A percentile compares a stretch with the other conserved stretches of the same genome.
These are phyloP conservation scores for Phaffia tasmanica DNA, from an alignment of 768 basidiomycete genomes.

Conservation along the genomic window DNA sequence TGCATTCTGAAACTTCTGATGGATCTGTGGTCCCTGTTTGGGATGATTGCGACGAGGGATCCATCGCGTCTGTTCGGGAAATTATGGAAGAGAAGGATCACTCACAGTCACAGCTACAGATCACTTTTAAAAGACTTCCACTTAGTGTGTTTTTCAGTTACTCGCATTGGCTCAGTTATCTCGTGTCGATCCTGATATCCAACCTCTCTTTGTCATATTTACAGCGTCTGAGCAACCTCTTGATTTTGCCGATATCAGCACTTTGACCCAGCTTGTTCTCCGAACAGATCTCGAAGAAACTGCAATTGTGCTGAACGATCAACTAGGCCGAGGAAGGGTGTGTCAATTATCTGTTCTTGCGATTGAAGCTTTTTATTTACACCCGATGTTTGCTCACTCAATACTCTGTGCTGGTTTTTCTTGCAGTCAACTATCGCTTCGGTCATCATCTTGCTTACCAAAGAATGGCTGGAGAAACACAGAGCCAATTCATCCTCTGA, in stretches of 20 bases:
- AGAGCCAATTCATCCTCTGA: conserved; percentile 1
- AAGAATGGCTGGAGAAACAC: conserved; percentile 54
- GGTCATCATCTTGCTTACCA: conserved; percentile 70
- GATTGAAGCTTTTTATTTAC: background rate
- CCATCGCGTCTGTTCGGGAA: conserved; percentile 74
- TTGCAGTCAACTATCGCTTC: conserved; percentile 76
- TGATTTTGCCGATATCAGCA: conserved; percentile 35
- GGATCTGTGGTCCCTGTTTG: conserved; percentile 86
- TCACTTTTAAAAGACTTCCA: conserved; percentile 74
- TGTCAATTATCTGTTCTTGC: background rate
- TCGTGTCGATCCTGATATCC: background rate
- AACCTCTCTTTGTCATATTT: conserved; percentile 10
- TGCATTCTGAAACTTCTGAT: conserved; percentile 79
- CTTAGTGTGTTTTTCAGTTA: conserved; percentile 27
- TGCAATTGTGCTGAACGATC: conserved; percentile 81
- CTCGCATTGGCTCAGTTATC: background rate
- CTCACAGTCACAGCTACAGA: conserved; percentile 43
- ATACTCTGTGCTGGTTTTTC: background rate
- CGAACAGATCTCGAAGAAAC: conserved; percentile 56
- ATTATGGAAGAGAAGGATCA: conserved; percentile 52
- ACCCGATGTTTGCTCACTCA: no score
- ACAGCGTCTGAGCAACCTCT: conserved; percentile 14
- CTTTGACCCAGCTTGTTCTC: conserved; percentile 62
- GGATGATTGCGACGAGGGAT: conserved; percentile 66
- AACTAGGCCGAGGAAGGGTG: conserved; percentile 50